phyloP scores from a whole-genome alignment of 2,329 filamentous ascomycete genomes.

The Penicillium olsonii region DNA sequence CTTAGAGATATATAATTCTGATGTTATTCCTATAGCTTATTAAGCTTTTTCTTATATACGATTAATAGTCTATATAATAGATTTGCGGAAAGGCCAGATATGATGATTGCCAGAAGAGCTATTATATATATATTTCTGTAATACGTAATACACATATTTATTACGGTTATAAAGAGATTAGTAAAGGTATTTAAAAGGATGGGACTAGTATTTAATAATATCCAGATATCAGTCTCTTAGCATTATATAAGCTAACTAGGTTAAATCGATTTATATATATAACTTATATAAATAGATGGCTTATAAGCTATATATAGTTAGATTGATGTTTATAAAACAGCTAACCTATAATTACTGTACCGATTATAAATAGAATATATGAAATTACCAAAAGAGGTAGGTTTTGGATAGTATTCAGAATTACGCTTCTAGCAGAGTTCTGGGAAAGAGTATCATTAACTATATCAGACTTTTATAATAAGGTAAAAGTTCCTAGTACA shows the following conservation, averaged over 20 bases:
- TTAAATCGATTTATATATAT: no score
- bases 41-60: slow-evolving; percentile 19
- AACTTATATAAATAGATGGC: slow-evolving; percentile 50
- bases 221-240: background rate
- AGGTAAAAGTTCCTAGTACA: background rate
- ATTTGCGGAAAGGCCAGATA: slow-evolving; percentile 27
- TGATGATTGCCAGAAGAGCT: slow-evolving; percentile 41
- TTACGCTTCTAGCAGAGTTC: slow-evolving; percentile 29
- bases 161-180: slow-evolving; percentile 52
- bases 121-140: slow-evolving; percentile 48
- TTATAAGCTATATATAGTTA: slow-evolving; percentile 60
- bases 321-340: slow-evolving; percentile 47
- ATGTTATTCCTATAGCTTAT: slow-evolving; percentile 19
- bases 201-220: no score
- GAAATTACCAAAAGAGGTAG: slow-evolving; percentile 48
- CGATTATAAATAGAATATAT: slow-evolving; percentile 46
- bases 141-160: slow-evolving; percentile 53
- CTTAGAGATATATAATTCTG: no score
- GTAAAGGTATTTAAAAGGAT: slow-evolving; percentile 51
- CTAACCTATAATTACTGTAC: slow-evolving; percentile 43
- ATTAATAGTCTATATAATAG: no score
- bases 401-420: slow-evolving; percentile 36
- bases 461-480: slow-evolving; percentile 20
- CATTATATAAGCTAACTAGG: background rate
- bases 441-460: slow-evolving; percentile 29